Percentiles rank a stretch among this genome's conserved stretches.
phyloP scores from a whole-genome alignment of 192 early-diverging fungal species.

The Mortierella hygrophila region DNA sequence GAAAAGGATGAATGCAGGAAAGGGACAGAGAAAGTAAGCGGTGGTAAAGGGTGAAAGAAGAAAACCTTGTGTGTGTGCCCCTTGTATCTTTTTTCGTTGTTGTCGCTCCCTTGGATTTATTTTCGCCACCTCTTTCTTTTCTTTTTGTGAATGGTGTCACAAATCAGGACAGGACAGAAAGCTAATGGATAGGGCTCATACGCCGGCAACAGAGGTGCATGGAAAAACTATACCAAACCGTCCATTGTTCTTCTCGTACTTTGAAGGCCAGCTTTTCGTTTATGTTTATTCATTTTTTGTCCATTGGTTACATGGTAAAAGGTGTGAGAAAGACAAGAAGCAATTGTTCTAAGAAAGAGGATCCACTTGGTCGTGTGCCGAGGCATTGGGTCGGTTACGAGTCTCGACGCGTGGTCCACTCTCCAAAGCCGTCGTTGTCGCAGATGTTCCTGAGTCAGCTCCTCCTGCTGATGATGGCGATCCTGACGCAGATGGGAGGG shows the following conservation, averaged over 20 bases:
- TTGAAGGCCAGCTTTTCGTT: conserved; percentile 3
- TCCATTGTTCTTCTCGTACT: background rate
- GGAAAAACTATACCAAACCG: background rate
- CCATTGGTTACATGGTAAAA: background rate
- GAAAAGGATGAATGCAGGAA: background rate
- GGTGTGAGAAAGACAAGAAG: background rate
- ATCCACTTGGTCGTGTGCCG: background rate
- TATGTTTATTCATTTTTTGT: background rate
- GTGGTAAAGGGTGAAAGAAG: background rate
- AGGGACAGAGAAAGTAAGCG: background rate
- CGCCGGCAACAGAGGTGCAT: background rate
- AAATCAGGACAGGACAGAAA: background rate
- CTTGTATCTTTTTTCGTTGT: background rate
- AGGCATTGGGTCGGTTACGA: conserved; percentile 5
- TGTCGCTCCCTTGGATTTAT: background rate
- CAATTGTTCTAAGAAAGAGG: background rate
- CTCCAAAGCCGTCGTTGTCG: conserved; percentile 14
- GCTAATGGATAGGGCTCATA: background rate
- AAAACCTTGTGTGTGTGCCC: background rate
- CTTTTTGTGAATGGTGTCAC: background rate
- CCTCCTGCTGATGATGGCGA: conserved; percentile 14
- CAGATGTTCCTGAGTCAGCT: background rate
- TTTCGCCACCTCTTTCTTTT: background rate
- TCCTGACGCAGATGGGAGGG: conserved; percentile 6
- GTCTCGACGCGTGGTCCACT: conserved; percentile 17